These are phyloP conservation scores for Angomonas deanei DNA, from an alignment of 208 protist species.

Conservation along the genomic window DNA sequence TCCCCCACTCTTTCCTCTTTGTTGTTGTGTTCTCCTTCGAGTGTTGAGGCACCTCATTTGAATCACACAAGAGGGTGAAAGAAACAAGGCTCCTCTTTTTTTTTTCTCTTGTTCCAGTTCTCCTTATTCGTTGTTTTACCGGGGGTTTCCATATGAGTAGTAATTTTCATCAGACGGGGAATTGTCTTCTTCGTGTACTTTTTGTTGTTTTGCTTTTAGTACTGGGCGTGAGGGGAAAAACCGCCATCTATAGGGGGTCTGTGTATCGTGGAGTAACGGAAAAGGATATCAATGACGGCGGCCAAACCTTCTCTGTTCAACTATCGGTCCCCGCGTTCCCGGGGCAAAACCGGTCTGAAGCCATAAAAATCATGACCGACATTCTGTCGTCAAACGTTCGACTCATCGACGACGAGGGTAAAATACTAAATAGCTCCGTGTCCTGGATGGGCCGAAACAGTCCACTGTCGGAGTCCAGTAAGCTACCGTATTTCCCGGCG, in stretches of 20 bases:
- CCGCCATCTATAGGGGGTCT: constrained; percentile 51
- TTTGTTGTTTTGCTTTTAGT: constrained; percentile 2
- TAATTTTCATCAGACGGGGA: background rate
- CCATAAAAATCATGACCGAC: constrained; percentile 22
- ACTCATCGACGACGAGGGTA: constrained; percentile 29
- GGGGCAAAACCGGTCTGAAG: constrained; percentile 19
- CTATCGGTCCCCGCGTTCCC: constrained; percentile 55
- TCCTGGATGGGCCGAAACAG: constrained; percentile 3
- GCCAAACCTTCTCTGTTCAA: constrained; percentile 46
- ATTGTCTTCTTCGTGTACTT: background rate
- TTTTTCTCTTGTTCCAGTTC: background rate
- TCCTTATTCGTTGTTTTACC: background rate
- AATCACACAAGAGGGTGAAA: too few species aligned
- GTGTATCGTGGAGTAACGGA: constrained; percentile 55
- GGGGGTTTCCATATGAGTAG: too few species aligned
- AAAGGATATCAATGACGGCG: constrained; percentile 29
- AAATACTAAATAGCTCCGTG: constrained; percentile 18
- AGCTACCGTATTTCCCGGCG: background rate
- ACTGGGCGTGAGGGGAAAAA: constrained; percentile 20
- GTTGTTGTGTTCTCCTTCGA: too few species aligned
- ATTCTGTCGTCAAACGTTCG: constrained; percentile 34
- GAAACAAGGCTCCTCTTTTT: too few species aligned
- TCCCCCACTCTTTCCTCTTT: too few species aligned
- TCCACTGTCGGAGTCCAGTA: background rate
- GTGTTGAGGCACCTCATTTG: too few species aligned